These are phyloP conservation scores for Pseudogymnoascus destructans DNA, from an alignment of 2,329 filamentous ascomycete genomes.

Conservation along the genomic window DNA sequence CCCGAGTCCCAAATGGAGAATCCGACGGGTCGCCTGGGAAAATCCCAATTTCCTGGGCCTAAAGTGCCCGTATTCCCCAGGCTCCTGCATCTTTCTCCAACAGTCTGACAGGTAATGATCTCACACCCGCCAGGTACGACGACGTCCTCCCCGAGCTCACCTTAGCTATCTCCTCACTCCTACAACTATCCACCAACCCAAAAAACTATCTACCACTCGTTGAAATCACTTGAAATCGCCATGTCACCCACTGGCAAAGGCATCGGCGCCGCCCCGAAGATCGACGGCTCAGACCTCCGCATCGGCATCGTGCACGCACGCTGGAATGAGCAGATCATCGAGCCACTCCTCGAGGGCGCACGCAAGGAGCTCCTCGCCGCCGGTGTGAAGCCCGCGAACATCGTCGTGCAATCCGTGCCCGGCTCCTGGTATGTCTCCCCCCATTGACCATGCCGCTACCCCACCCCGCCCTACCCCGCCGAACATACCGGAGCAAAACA, in stretches of 20 bases:
- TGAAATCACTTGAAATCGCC: neutral
- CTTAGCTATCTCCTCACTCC: neutral
- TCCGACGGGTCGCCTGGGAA: no score
- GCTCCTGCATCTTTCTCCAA: no score
- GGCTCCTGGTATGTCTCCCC: conserved; percentile 51
- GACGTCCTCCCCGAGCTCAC: neutral
- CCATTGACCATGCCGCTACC: neutral
- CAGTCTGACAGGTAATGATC: conserved; percentile 1
- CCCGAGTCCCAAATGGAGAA: no score
- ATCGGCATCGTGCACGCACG: conserved; percentile 92
- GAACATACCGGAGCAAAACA: neutral
- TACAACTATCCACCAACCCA: neutral
- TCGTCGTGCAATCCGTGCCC: conserved; percentile 78
- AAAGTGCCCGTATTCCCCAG: no score
- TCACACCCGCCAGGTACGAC: conserved; percentile 3
- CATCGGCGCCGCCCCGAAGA: conserved; percentile 45
- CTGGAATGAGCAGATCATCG: conserved; percentile 81
- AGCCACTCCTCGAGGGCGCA: conserved; percentile 67
- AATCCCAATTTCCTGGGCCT: no score
- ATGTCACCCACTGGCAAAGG: conserved; percentile 35
- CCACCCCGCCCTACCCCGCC: neutral
- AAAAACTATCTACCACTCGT: neutral
- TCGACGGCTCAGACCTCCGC: conserved; percentile 61
- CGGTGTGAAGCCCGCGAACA: conserved; percentile 79
- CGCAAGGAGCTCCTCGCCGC: conserved; percentile 63